Percentiles rank a stretch among this genome's conserved stretches.
These are phyloP conservation scores for Coniochaeta hoffmannii DNA, from an alignment of 2,329 filamentous ascomycete genomes.

Conservation along the genomic window DNA sequence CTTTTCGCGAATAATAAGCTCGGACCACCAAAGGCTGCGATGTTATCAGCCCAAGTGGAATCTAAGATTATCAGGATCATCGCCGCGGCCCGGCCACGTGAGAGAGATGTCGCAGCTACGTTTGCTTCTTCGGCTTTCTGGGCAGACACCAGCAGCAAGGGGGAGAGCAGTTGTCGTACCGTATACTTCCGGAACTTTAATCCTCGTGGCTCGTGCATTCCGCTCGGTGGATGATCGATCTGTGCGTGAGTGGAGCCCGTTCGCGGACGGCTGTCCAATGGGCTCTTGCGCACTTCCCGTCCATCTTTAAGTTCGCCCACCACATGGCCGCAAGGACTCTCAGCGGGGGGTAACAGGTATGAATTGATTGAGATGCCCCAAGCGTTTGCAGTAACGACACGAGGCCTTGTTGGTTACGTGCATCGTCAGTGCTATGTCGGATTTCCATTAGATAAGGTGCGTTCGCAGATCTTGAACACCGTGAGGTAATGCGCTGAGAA, in stretches of 20 bases:
- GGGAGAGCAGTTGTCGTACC: neutral
- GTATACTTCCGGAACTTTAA: neutral
- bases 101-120: neutral
- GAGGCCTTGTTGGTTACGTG: too few relatives aligned
- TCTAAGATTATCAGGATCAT: constrained; percentile 1
- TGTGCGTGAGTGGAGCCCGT: neutral
- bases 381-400: neutral
- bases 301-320: neutral
- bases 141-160: neutral
- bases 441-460: too few relatives aligned
- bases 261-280: neutral
- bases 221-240: neutral
- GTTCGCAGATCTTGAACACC: too few relatives aligned
- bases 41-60: neutral
- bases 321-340: neutral
- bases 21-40: neutral
- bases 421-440: too few relatives aligned
- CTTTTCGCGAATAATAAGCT: neutral
- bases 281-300: neutral
- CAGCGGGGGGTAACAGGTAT: too few relatives aligned
- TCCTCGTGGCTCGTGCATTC: constrained; percentile 1
- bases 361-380: neutral
- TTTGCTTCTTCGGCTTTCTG: neutral
- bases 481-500: too few relatives aligned
- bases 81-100: neutral